Evolutionary conservation across 2,329 filamentous ascomycete genomes (phyloP).

Genomic region (Penicillium polonicum): DNA sequence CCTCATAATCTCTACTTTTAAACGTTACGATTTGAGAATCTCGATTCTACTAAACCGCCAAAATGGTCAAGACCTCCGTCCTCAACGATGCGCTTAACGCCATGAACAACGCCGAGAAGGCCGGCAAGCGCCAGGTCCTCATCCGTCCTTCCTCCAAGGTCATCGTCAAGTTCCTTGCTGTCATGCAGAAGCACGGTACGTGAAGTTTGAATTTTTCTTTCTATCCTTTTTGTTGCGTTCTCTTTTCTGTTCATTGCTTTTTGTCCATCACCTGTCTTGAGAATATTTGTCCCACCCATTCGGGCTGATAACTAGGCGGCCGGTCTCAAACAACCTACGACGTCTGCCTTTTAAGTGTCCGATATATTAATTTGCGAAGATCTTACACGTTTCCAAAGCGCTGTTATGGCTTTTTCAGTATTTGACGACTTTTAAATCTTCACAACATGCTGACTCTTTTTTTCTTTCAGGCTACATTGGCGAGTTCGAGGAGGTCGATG

Average conservation of each 20-base stretch:
- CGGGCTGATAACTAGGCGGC: conserved; percentile 99
- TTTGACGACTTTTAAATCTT: conserved; percentile 91
- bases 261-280: neutral
- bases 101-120: conserved; percentile 99
- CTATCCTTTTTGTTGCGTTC: conserved; percentile 3
- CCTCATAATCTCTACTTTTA: conserved; percentile 34
- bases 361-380: conserved; percentile 85
- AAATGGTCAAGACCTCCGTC: conserved; percentile 98
- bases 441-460: conserved; percentile 72
- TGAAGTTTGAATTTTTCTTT: conserved; percentile 1
- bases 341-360: conserved; percentile 99
- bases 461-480: conserved; percentile 81
- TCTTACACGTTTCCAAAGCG: conserved; percentile 94
- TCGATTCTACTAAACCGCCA: conserved; percentile 59
- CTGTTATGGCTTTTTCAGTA: conserved; percentile 50
- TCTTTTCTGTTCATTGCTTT: conserved; percentile 4
- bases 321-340: conserved; percentile 77
- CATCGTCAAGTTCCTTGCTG: conserved; percentile 97
- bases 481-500: conserved; percentile 99
- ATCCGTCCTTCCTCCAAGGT: conserved; percentile 99
- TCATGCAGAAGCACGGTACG: conserved; percentile 99
- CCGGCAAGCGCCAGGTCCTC: conserved; percentile 97
- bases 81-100: conserved; percentile 98
- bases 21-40: conserved; percentile 53
- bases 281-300: conserved; percentile 45